A percentile compares a stretch with the other conserved stretches of the same genome.
phyloP scores from a whole-genome alignment of 306 rosid genomes.

The Senna tora region DNA sequence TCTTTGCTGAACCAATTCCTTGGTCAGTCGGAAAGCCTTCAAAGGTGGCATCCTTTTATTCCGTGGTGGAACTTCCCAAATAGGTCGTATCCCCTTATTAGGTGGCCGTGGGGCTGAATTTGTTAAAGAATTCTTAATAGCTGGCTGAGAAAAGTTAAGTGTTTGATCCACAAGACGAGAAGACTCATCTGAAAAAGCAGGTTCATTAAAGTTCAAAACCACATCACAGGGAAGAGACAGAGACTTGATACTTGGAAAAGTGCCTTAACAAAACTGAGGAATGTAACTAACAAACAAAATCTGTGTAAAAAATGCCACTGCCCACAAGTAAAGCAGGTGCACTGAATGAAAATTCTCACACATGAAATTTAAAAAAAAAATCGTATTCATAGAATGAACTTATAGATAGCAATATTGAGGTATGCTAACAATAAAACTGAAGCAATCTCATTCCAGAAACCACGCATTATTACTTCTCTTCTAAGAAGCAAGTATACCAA shows the following conservation, averaged over 20 bases:
- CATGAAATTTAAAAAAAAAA: not conserved
- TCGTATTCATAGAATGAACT: not conserved
- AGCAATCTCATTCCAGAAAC: not conserved
- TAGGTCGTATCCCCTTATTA: slow-evolving; percentile 42
- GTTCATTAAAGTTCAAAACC: slow-evolving; percentile 30
- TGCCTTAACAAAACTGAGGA: slow-evolving; percentile 8
- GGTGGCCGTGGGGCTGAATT: slow-evolving; percentile 37
- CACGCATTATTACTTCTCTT: not conserved
- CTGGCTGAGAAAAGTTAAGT: slow-evolving; percentile 46
- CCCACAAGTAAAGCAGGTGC: slow-evolving; percentile 7
- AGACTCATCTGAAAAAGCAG: slow-evolving; percentile 51
- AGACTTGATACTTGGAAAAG: slow-evolving; percentile 30
- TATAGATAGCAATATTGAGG: not conserved
- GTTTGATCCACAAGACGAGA: slow-evolving; percentile 41
- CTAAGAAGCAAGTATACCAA: not conserved
- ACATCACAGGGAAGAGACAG: not conserved
- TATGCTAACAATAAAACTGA: not conserved
- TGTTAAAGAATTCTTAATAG: slow-evolving; percentile 29
- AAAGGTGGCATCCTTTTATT: slow-evolving; percentile 67
- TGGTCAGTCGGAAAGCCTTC: slow-evolving; percentile 60
- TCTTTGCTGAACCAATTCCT: slow-evolving; percentile 75
- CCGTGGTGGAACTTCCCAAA: slow-evolving; percentile 62
- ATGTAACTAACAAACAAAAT: not conserved
- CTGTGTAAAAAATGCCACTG: slow-evolving; percentile 3
- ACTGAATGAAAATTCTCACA: slow-evolving; percentile 11